Conservation (phyloP, 2,329 filamentous ascomycete species). For the Aureobasidium musti region DNA sequence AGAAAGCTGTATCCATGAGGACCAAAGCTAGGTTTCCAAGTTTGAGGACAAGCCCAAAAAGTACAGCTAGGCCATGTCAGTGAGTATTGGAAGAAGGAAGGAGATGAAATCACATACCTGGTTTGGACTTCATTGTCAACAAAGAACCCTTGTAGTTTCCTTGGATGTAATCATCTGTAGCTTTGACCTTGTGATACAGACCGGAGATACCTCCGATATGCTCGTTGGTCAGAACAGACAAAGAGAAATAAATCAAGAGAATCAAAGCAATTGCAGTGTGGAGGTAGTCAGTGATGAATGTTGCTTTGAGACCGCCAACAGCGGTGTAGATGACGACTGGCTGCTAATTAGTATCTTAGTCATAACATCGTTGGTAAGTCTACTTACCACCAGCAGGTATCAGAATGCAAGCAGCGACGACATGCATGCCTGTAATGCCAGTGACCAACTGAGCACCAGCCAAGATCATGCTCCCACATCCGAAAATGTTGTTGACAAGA, state of each 20-base stretch:
- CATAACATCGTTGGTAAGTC: neutral
- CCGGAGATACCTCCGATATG: conserved; percentile 48
- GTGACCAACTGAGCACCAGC: conserved; percentile 37
- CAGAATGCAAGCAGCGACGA: conserved; percentile 51
- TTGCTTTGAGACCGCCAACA: conserved; percentile 54
- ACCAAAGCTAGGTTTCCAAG: conserved; percentile 55
- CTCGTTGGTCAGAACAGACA: conserved; percentile 49
- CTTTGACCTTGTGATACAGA: conserved; percentile 52
- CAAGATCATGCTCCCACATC: conserved; percentile 40
- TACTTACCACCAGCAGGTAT: conserved; percentile 50
- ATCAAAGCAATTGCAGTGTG: conserved; percentile 54
- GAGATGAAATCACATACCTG: conserved; percentile 38
- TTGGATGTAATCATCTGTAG: conserved; percentile 47
- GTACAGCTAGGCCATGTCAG: conserved; percentile 31
- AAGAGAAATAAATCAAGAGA: conserved; percentile 51
- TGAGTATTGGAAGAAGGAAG: neutral
- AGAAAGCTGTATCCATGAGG: conserved; percentile 57
- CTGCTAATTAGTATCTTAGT: conserved; percentile 5
- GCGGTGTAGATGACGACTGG: conserved; percentile 52
- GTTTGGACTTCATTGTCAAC: conserved; percentile 53
- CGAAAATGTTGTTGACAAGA: conserved; percentile 45
- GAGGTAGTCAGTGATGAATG: conserved; percentile 53
- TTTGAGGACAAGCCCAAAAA: conserved; percentile 52
- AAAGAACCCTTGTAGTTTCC: conserved; percentile 54
- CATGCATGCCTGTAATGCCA: conserved; percentile 52